Evolutionary conservation across 2,329 filamentous ascomycete genomes (phyloP).

Genomic region (Beauveria sp.): DNA sequence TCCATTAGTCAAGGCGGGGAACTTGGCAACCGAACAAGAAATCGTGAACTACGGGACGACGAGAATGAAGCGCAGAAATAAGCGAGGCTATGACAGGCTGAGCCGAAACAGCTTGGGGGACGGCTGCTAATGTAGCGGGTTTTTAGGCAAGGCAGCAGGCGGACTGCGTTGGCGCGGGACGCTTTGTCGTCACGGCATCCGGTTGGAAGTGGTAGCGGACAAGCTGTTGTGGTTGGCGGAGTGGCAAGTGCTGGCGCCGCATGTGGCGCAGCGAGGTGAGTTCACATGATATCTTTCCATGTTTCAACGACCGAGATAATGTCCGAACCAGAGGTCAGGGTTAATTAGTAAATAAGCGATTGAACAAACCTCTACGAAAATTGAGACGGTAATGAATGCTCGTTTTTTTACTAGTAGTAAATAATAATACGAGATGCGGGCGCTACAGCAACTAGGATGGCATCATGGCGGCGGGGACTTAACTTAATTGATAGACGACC

Average conservation of each 20-base stretch:
- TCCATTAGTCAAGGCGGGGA: not conserved
- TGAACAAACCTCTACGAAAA: too few species aligned
- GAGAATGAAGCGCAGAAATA: not conserved
- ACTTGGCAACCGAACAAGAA: not conserved
- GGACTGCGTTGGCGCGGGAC: slow-evolving; percentile 1
- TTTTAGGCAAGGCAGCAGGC: slow-evolving; percentile 5
- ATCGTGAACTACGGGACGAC: not conserved
- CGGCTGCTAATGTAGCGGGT: not conserved
- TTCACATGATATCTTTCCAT: too few species aligned
- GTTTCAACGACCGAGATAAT: too few species aligned
- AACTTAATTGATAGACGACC: too few species aligned
- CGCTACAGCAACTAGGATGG: too few species aligned
- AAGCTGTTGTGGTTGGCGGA: not conserved
- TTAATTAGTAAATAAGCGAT: too few species aligned
- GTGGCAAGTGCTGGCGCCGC: slow-evolving; percentile 4
- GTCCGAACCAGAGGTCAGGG: too few species aligned
- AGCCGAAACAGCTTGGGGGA: not conserved
- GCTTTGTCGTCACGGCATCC: not conserved
- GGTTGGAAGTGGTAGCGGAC: not conserved
- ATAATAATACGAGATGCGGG: too few species aligned
- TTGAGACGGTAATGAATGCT: too few species aligned
- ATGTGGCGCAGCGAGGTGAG: not conserved
- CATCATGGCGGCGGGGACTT: too few species aligned
- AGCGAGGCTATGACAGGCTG: not conserved
- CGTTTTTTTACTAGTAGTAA: too few species aligned